Evolutionary conservation across 2,329 filamentous ascomycete genomes (phyloP).

Genomic region (Paramyrothecium sp.): DNA sequence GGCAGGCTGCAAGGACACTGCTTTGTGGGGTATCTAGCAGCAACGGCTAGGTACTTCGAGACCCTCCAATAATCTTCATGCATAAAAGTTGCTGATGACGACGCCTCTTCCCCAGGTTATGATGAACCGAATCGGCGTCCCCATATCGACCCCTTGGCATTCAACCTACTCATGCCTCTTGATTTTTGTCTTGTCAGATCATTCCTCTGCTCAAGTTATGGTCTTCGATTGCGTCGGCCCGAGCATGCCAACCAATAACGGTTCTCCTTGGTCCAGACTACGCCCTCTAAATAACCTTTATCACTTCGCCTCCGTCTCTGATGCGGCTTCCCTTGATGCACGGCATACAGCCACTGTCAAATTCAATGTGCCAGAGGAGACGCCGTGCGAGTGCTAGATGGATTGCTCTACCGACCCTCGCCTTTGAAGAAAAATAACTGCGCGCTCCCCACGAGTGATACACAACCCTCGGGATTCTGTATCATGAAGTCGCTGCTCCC

Average conservation of each 20-base stretch:
- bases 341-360: neutral
- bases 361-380: neutral
- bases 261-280: neutral
- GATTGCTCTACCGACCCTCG: neutral
- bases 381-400: neutral
- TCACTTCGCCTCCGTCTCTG: neutral
- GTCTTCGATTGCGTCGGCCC: neutral
- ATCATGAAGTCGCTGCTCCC: constrained; percentile 20
- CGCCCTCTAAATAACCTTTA: too few relatives aligned
- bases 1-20: too few relatives aligned
- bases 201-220: neutral
- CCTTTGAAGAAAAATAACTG: neutral
- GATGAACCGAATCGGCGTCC: neutral
- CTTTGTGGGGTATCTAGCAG: too few relatives aligned
- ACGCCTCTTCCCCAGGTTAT: neutral
- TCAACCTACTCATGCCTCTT: neutral
- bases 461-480: constrained; percentile 2
- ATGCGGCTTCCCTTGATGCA: neutral
- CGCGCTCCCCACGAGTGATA: neutral
- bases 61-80: neutral
- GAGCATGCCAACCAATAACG: neutral
- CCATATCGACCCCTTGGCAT: neutral
- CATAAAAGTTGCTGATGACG: neutral
- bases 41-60: neutral
- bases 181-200: neutral